A percentile compares a stretch with the other conserved stretches of the same genome.
Evolutionary conservation across 2,329 filamentous ascomycete genomes (phyloP).

Genomic region (Phialophora expanda): DNA sequence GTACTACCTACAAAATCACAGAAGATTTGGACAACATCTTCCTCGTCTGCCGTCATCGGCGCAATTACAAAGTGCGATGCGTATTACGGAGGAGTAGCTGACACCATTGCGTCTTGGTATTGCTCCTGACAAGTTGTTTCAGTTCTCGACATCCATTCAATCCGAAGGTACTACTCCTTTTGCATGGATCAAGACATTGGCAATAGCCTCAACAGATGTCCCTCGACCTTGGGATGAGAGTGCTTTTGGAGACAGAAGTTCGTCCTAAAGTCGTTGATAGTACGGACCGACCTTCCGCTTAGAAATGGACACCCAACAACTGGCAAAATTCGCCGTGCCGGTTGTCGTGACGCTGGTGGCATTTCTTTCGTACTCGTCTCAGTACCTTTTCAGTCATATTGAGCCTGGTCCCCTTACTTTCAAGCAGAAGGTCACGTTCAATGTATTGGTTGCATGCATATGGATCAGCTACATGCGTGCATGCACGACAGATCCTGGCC

Average conservation of each 20-base stretch:
- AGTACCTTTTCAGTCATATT: conserved; percentile 60
- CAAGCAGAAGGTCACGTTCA: conserved; percentile 55
- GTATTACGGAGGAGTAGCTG: conserved; percentile 1
- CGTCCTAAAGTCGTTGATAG: neutral
- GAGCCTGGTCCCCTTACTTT: conserved; percentile 59
- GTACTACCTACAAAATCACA: neutral
- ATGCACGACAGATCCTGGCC: conserved; percentile 65
- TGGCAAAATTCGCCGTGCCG: conserved; percentile 56
- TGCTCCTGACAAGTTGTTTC: neutral
- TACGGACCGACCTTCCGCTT: neutral
- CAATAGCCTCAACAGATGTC: neutral
- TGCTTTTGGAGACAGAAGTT: neutral
- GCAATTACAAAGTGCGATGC: neutral
- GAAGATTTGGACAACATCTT: no score
- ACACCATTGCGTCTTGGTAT: neutral
- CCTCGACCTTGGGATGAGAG: neutral
- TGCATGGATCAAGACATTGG: neutral
- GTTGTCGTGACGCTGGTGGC: conserved; percentile 60
- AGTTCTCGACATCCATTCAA: neutral
- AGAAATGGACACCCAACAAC: conserved; percentile 20
- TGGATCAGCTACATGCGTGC: conserved; percentile 64
- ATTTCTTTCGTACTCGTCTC: conserved; percentile 65
- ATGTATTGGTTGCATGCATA: conserved; percentile 59
- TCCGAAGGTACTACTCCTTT: neutral
- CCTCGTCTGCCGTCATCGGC: neutral